phyloP scores from a whole-genome alignment of 2,329 filamentous ascomycete genomes.

The Aspergillus ustus region DNA sequence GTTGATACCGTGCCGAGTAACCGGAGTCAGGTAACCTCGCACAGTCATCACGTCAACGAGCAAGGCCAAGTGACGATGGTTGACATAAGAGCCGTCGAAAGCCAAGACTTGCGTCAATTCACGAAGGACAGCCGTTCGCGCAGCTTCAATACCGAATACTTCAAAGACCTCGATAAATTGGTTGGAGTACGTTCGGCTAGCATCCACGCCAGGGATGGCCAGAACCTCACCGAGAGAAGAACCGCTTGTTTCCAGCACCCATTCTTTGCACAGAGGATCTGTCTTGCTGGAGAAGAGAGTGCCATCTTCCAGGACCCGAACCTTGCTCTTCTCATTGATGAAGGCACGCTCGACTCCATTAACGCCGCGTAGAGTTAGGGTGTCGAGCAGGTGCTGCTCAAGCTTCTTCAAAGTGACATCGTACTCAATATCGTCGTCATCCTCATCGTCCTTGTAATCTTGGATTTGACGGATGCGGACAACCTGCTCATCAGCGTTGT shows the following conservation, averaged over 20 bases:
- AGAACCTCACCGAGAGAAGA: conserved; percentile 85
- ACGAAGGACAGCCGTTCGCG: conserved; percentile 80
- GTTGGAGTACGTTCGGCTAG: conserved; percentile 87
- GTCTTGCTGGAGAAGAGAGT: conserved; percentile 74
- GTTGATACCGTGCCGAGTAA: conserved; percentile 98
- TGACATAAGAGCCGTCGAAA: conserved; percentile 99
- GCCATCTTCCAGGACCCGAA: conserved; percentile 71
- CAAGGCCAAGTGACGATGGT: conserved; percentile 94
- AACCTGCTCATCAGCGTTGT: conserved; percentile 94
- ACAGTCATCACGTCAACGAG: conserved; percentile 98
- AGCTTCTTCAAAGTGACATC: conserved; percentile 92
- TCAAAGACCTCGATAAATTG: conserved; percentile 93
- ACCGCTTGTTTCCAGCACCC: conserved; percentile 94
- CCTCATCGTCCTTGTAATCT: conserved; percentile 72
- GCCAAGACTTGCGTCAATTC: conserved; percentile 92
- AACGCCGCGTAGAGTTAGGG: conserved; percentile 88
- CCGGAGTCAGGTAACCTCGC: conserved; percentile 88
- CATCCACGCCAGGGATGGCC: conserved; percentile 84
- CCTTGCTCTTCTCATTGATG: conserved; percentile 77
- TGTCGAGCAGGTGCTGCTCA: conserved; percentile 88
- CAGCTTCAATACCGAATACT: conserved; percentile 95
- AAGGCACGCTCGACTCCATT: conserved; percentile 88
- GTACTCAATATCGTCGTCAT: conserved; percentile 76
- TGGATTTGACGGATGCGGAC: conserved; percentile 86
- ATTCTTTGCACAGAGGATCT: conserved; percentile 80